Evolutionary conservation across 495 filamentous ascomycete genomes (phyloP).

Genomic region (Penicillium antarcticum): DNA sequence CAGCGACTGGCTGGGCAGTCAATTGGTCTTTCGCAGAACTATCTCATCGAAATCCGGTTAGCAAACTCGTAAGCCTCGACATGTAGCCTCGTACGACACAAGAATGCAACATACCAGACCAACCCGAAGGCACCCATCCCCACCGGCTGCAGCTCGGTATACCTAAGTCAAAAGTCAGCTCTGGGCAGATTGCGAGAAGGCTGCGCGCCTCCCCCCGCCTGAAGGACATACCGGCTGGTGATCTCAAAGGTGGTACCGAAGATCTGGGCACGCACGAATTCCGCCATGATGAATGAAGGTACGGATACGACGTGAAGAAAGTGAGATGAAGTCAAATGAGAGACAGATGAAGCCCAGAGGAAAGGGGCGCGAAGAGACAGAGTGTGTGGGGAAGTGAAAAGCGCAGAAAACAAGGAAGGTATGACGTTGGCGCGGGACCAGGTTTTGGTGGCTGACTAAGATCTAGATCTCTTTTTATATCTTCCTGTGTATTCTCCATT

Average conservation of each 20-base stretch:
- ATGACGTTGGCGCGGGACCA: constrained; percentile 36
- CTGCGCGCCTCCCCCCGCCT: not conserved
- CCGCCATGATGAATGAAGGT: constrained; percentile 63
- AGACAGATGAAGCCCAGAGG: constrained; percentile 2
- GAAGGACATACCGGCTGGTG: constrained; percentile 76
- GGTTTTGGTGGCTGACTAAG: constrained; percentile 24
- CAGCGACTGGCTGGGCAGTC: constrained; percentile 88
- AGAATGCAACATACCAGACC: constrained; percentile 71
- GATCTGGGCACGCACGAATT: constrained; percentile 98
- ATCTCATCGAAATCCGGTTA: constrained; percentile 11
- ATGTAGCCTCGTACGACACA: constrained; percentile 13
- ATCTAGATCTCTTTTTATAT: not conserved
- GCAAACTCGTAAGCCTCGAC: not conserved
- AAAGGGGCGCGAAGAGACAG: constrained; percentile 17
- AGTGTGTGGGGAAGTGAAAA: constrained; percentile 25
- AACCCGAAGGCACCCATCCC: constrained; percentile 99
- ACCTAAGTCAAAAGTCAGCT: constrained; percentile 51
- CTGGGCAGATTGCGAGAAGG: not conserved
- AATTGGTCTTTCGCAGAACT: constrained; percentile 98
- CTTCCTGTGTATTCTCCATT: not conserved
- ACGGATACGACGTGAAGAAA: constrained; percentile 1
- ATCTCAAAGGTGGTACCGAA: constrained; percentile 99
- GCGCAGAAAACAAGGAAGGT: constrained; percentile 31
- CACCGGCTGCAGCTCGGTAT: constrained; percentile 95
- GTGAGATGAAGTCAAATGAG: not conserved